Conservation (phyloP, 257 asterid genomes). For the Solanum corneliomulleri region DNA sequence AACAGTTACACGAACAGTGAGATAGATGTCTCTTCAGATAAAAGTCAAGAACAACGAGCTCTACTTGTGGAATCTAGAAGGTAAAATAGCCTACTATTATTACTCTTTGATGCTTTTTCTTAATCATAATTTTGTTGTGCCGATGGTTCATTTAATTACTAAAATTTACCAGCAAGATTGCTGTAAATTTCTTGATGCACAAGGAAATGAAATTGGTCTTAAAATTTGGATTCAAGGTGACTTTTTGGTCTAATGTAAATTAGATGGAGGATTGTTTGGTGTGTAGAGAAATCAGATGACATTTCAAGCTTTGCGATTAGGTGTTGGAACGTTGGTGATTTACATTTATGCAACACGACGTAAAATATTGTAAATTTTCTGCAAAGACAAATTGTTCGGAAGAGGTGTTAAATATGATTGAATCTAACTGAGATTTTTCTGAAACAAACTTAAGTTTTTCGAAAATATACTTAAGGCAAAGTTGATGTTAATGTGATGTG, state of each 20-base stretch:
- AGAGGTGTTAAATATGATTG: neutral
- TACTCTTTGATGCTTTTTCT: neutral
- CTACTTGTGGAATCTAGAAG: constrained; percentile 69
- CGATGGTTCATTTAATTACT: neutral
- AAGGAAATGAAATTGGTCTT: neutral
- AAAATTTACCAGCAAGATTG: neutral
- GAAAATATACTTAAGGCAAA: neutral
- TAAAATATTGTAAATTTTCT: neutral
- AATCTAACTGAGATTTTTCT: neutral
- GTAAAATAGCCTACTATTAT: constrained; percentile 10
- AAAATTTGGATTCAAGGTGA: neutral
- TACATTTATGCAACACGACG: neutral
- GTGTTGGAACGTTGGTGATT: neutral
- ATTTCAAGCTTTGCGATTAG: neutral
- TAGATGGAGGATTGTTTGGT: neutral
- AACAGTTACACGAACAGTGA: constrained; percentile 55
- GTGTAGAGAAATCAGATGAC: neutral
- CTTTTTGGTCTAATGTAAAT: neutral
- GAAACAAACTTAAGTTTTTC: neutral
- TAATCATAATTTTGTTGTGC: neutral
- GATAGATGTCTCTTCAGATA: constrained; percentile 30
- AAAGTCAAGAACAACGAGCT: constrained; percentile 45
- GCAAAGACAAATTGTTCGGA: neutral
- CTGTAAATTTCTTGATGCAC: neutral
- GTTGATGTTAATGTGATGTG: neutral